These are phyloP conservation scores for Pythium grandisporangium DNA, from an alignment of 352 stramenopile species.

Conservation along the genomic window DNA sequence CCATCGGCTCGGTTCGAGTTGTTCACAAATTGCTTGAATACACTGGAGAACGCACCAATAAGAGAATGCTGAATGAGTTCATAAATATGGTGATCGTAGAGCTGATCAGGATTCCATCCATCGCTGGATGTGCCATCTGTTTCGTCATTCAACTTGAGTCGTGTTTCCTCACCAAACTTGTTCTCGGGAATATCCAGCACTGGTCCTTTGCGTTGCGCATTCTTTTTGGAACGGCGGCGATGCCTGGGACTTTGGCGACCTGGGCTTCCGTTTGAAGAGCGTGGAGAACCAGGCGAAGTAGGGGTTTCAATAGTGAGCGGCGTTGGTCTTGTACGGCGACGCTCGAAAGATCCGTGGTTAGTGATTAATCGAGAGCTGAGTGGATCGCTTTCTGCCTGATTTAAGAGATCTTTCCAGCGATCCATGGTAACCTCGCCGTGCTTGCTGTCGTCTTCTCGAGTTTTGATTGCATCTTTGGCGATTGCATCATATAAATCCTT, in stretches of 20 bases:
- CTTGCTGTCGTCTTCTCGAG: conserved; percentile 70
- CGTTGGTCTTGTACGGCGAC: no score
- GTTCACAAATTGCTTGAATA: conserved; percentile 66
- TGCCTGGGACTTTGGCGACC: conserved; percentile 17
- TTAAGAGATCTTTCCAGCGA: conserved; percentile 71
- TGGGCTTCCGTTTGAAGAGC: no score
- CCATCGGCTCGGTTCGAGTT: conserved; percentile 41
- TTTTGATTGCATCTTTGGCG: conserved; percentile 69
- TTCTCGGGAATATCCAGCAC: neutral
- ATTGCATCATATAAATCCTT: conserved; percentile 70
- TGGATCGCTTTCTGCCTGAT: conserved; percentile 58
- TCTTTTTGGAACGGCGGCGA: conserved; percentile 13
- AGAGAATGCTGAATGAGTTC: conserved; percentile 43
- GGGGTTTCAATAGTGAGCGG: no score
- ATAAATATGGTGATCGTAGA: conserved; percentile 71
- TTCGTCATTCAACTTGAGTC: no score
- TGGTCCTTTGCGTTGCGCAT: neutral
- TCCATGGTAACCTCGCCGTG: conserved; percentile 70
- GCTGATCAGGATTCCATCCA: conserved; percentile 13
- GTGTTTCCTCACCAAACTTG: neutral
- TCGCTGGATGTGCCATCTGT: no score
- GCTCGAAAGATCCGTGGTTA: no score
- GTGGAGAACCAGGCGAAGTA: no score
- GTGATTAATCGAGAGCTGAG: conserved; percentile 53
- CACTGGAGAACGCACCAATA: conserved; percentile 47